Evolutionary conservation across 192 early-diverging fungal species (phyloP).

Genomic region (Phlyctochytrium arcticum): DNA sequence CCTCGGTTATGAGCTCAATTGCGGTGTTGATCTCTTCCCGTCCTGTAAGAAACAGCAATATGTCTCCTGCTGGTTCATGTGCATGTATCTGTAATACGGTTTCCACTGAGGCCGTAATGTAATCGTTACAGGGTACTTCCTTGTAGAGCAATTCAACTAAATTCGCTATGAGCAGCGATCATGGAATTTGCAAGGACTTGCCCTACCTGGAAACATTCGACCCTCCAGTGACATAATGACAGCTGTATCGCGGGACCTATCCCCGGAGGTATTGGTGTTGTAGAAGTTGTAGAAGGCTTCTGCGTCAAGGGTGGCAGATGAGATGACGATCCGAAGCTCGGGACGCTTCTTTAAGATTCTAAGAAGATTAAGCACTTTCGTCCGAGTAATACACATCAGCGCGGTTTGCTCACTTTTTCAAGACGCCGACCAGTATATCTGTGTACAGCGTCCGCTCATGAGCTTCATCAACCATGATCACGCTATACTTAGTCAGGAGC

Average conservation of each 20-base stretch:
- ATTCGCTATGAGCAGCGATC: neutral
- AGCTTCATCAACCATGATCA: constrained; percentile 79
- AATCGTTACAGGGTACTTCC: constrained; percentile 55
- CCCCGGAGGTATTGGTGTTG: constrained; percentile 47
- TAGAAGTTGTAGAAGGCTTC: constrained; percentile 68
- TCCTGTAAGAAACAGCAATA: constrained; percentile 70
- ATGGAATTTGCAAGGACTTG: neutral
- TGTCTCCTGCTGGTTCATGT: constrained; percentile 59
- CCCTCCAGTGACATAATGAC: constrained; percentile 73
- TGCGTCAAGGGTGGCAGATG: constrained; percentile 79
- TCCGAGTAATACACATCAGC: neutral
- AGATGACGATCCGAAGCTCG: constrained; percentile 70
- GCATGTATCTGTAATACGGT: constrained; percentile 74
- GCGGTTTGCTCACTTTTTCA: constrained; percentile 67
- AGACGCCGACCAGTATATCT: constrained; percentile 64
- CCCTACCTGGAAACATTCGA: constrained; percentile 57
- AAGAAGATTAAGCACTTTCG: neutral
- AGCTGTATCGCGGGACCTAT: constrained; percentile 45
- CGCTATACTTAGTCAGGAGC: constrained; percentile 63
- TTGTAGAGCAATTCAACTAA: constrained; percentile 53
- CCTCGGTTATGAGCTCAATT: constrained; percentile 55
- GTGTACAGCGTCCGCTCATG: constrained; percentile 73
- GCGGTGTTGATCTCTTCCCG: constrained; percentile 70
- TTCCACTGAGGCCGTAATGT: constrained; percentile 62
- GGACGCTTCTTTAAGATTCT: constrained; percentile 69